These are phyloP conservation scores for Daedalea quercina DNA, from an alignment of 768 basidiomycete species.

Conservation along the genomic window DNA sequence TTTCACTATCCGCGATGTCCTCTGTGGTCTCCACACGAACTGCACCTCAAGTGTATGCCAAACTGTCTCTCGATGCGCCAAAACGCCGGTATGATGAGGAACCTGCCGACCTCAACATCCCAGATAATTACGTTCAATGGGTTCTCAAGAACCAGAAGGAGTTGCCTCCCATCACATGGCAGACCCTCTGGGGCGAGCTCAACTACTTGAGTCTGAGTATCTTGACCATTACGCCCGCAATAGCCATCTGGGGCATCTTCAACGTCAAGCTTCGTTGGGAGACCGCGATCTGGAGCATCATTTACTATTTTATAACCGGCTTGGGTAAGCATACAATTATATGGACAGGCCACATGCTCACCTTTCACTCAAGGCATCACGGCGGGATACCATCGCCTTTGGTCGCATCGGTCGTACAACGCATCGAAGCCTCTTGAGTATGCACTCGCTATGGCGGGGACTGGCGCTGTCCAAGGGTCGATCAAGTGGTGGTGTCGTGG, in stretches of 20 bases:
- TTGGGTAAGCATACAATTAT: constrained; percentile 48
- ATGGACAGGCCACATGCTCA: not conserved
- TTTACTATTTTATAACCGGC: constrained; percentile 78
- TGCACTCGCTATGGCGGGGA: constrained; percentile 74
- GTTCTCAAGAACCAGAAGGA: constrained; percentile 42
- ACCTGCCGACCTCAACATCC: constrained; percentile 34
- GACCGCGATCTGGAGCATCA: constrained; percentile 61
- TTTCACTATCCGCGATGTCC: constrained; percentile 21
- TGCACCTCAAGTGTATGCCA: constrained; percentile 4
- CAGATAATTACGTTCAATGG: constrained; percentile 52
- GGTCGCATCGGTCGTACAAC: constrained; percentile 96
- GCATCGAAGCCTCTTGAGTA: constrained; percentile 84
- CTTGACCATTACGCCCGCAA: constrained; percentile 64
- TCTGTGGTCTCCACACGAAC: constrained; percentile 20
- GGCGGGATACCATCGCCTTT: constrained; percentile 93
- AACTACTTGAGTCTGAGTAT: constrained; percentile 74
- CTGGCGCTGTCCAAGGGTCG: constrained; percentile 92
- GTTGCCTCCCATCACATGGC: constrained; percentile 39
- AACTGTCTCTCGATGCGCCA: constrained; percentile 6
- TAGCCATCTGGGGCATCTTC: constrained; percentile 68
- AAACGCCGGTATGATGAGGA: constrained; percentile 15
- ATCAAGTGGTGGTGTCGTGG: constrained; percentile 99
- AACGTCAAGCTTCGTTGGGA: constrained; percentile 62
- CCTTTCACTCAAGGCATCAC: constrained; percentile 57
- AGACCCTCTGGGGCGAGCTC: constrained; percentile 47